Base-by-base conservation (phyloP, 2,329 filamentous ascomycete species). In the Mariannaea elegans region DNA sequence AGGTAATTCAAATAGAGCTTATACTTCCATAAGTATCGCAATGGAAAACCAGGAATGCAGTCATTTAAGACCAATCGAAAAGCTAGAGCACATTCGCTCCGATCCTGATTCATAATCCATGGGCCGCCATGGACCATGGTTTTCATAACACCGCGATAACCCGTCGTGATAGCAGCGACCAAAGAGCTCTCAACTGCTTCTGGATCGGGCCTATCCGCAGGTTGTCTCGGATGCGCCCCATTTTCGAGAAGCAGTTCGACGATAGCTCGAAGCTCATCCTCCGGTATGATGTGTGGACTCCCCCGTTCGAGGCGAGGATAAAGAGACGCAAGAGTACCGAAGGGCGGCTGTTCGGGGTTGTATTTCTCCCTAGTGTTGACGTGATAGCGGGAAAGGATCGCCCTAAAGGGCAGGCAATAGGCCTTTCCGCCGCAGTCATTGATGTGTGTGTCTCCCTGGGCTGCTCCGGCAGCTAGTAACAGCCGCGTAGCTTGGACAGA, bases 401-500 rank as follows among this genome's bases (percentile, higher is more conserved):
- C 21, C 24, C 47, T 50, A 2, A 55, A 41, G 7, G 59, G 49
- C 7, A 49, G 39, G 31, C 14, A 36, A 12, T n/a, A n/a, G n/a
- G n/a, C n/a, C 19, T 42, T 44, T n/a, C 29, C 16, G 12, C 14
- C 4, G 5, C 14, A n/a, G 19, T 59, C 16, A 10, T 59, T 62
- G 13, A 62, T 44, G 14, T 42, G 13, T 3, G 27, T 34, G 23
- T 52, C 14, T n/a, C 38, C 49, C 2, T n/a, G 1, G 8, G 18
- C 42, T 1, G 53, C 32, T 3, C 52, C 56, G 12, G 51, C 47
- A 7, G 47, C 14, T 0, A 60, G n/a, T n/a, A 62, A 19, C 2
- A 56, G 8, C 47, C 49, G 2, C 16, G 51, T 47, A 10, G 60
- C 56, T 31, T 48, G 14, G 16, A 34, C n/a, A 10, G 51, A 45